Evolutionary conservation across 1,284 basidiomycete genomes (phyloP).

Genomic region (Mycena sp.): DNA sequence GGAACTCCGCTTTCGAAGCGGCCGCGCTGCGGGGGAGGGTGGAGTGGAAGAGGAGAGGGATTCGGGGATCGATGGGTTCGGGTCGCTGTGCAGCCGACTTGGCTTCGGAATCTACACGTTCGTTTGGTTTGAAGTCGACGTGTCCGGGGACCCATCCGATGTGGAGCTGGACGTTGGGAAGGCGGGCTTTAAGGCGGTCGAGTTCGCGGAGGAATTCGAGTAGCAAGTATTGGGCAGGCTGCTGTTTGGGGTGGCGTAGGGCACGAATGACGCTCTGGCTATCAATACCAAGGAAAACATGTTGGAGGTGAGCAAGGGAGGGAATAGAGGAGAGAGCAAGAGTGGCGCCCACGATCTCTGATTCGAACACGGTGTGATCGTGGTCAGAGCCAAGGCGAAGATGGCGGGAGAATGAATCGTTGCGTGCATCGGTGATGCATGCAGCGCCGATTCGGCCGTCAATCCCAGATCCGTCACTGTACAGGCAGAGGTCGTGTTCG

Average conservation of each 20-base stretch:
- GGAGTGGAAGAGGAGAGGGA: background rate
- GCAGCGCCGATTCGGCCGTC: background rate
- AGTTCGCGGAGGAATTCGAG: background rate
- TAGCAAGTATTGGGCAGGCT: background rate
- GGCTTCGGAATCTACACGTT: slow-evolving; percentile 1
- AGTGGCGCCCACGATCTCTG: too few relatives aligned
- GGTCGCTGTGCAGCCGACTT: too few relatives aligned
- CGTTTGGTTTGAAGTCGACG: background rate
- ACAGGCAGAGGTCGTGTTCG: background rate
- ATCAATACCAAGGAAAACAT: background rate
- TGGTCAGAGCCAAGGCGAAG: too few relatives aligned
- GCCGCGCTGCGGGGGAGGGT: background rate
- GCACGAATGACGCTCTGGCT: background rate
- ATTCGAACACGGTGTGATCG: too few relatives aligned
- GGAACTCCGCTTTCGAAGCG: too few relatives aligned
- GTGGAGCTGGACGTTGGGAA: background rate
- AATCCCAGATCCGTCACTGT: slow-evolving; percentile 3
- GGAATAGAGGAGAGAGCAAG: too few relatives aligned
- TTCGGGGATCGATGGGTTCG: too few relatives aligned
- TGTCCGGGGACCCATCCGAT: slow-evolving; percentile 10
- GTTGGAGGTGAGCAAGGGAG: too few relatives aligned
- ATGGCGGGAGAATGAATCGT: too few relatives aligned
- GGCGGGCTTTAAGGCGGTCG: background rate
- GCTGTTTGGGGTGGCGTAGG: background rate
- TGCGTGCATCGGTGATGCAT: too few relatives aligned